Evolutionary conservation across 331 rosid species (phyloP).

Genomic region (Arachis monticola): DNA sequence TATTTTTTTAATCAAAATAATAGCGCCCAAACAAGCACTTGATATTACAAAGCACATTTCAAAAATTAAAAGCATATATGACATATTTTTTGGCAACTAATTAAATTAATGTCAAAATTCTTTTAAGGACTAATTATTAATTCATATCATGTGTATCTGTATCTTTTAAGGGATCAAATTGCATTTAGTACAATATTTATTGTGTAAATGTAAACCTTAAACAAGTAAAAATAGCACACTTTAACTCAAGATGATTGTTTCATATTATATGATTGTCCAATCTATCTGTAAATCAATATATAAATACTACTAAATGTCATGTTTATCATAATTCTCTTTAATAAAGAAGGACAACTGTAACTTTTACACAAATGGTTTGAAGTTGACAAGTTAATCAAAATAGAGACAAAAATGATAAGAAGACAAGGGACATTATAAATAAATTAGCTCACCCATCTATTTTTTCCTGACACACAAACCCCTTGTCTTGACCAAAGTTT

Average conservation of each 20-base stretch:
- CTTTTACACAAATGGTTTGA: slow-evolving; percentile 33
- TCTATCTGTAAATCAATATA: neutral
- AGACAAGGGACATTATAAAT: slow-evolving; percentile 40
- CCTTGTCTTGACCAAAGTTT: slow-evolving; percentile 44
- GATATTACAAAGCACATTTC: too few species aligned
- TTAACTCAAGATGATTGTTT: neutral
- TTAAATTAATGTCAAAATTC: neutral
- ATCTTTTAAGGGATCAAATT: too few species aligned
- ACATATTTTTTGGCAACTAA: too few species aligned
- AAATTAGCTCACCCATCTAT: slow-evolving; percentile 42
- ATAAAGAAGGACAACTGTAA: slow-evolving; percentile 37
- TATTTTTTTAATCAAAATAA: too few species aligned
- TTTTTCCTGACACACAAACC: slow-evolving; percentile 39
- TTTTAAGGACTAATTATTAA: too few species aligned
- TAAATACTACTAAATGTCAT: neutral
- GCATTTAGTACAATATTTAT: too few species aligned
- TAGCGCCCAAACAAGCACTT: too few species aligned
- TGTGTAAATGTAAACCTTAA: neutral
- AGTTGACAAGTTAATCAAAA: slow-evolving; percentile 33
- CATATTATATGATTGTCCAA: neutral
- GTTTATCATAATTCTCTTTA: neutral
- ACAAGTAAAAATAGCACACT: neutral
- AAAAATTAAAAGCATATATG: too few species aligned
- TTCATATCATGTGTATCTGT: too few species aligned
- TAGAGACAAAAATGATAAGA: slow-evolving; percentile 36